Base-by-base conservation (phyloP, 768 basidiomycete genomes). In the Obba rivulosa region DNA sequence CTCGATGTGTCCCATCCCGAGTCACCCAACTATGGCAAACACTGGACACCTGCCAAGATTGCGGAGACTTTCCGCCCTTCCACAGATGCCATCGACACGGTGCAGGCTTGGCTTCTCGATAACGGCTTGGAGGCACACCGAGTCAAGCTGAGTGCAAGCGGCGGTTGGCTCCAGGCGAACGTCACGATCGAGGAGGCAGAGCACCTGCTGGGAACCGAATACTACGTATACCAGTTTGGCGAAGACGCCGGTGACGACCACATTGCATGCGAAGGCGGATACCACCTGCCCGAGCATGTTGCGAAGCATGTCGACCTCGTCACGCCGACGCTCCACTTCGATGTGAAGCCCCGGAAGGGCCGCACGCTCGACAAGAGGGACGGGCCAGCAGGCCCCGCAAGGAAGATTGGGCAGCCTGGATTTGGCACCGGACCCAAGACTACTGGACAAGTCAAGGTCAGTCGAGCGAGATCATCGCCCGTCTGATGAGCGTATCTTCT, bases 281-380 rank as follows among this genome's bases (percentile, higher is more conserved):
- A 86, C 66, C 80, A 78, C 54, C 74, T 88, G 14, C 86, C 86
- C 0, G 69, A 70, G 43, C 54, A 74, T 49, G 62, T 87, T 45
- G 70, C 79, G 52, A 64, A 70, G 8, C 83, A 87, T 57, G 62
- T 87, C 44, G 83, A 86, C 22, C 63, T 87, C 25, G 69, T 87
- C 34, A 83, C 85, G 48, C 86, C 86, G 0, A 87, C 86, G 2
- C 85, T 84, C 1, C 77, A 80, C 64, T 88, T 87, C 55, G 68
- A 72, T 45, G 73, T 74, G 45, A 67, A 68, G 48, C 71, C 62
- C 5, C 5, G 13, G 56, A 69, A 70, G 17, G 41, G 24, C 2
- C 23, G 23, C 24, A 28, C 23, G 22, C 36, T 43, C 17, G 34
- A 23, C 3, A 23, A 24, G 31, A 34, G 48, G 17, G 34, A 24